A percentile compares a stretch with the other conserved stretches of the same genome.
These are phyloP conservation scores for Anthoceros angustus DNA, from an alignment of 225 moss, liverwort and hornwort species.

Conservation along the genomic window DNA sequence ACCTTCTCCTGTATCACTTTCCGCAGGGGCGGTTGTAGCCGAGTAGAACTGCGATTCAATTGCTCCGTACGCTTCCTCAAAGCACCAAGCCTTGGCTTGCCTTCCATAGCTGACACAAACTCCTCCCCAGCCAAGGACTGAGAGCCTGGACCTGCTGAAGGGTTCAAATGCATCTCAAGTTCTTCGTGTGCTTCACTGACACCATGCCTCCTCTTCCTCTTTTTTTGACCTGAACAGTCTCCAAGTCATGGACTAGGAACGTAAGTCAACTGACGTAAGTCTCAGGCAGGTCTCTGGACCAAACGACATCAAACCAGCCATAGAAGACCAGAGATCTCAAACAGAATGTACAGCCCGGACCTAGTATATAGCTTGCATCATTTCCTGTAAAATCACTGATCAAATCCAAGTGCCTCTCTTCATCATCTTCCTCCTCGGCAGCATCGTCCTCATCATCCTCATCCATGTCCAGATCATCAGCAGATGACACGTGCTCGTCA, in stretches of 20 bases:
- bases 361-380: neutral
- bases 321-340: neutral
- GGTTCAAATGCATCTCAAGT: constrained; percentile 69
- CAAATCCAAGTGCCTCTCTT: neutral
- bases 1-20: constrained; percentile 70
- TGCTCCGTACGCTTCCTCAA: constrained; percentile 76
- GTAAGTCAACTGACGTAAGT: neutral
- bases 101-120: constrained; percentile 54
- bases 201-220: constrained; percentile 42
- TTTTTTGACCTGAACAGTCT: constrained; percentile 26
- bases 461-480: constrained; percentile 8
- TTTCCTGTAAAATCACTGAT: neutral
- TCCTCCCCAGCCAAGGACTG: constrained; percentile 47
- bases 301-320: neutral
- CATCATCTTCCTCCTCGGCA: constrained; percentile 30
- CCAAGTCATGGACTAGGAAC: neutral
- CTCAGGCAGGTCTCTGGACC: neutral
- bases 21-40: constrained; percentile 52
- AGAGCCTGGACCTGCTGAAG: constrained; percentile 23
- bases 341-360: neutral
- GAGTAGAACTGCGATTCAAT: constrained; percentile 39
- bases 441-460: constrained; percentile 58
- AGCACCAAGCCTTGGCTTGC: constrained; percentile 46
- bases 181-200: constrained; percentile 62
- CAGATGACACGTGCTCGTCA: constrained; percentile 33